Base-by-base conservation (phyloP, 176 grass and related monocot species). In the Oryza australiensis region DNA sequence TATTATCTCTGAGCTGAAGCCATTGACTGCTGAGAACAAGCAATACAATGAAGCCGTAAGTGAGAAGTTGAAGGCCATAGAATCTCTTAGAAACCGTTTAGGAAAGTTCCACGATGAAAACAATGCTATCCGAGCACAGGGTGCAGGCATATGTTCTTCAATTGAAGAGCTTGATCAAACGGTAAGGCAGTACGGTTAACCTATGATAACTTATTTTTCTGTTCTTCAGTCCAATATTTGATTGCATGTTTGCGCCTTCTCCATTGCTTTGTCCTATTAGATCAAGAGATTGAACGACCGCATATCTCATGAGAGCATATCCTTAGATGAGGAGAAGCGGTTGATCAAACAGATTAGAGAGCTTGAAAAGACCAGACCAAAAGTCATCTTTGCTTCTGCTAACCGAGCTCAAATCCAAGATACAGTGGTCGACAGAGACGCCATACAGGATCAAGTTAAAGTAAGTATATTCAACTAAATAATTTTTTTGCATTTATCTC, bases 291-390 rank as follows among this genome's bases (percentile, higher is more conserved):
- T 99, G 80, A 86, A 94, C 8, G 87, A 99, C 76, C 91, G 87
- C 18, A 93, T 99, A 27, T 73, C 83, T 83, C 96, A 99, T 78
- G 96, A 99, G 73, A 99, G 90, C 79, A 94, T 93, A 70, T n/a
- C 90, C 28, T 87, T 99, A 55, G 74, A 79, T 66, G 93, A 99
- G 83, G 96, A 99, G 80, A 99, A 99, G 77, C 91, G 83, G 26
- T 70, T 95, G 73, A 53, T 99, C 65, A 99, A 86, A 80, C 93
- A 99, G 68, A 99, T 99, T 45, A 94, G 88, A 77, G 85, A 90
- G 35, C 96, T 99, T 83, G 91, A 99, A 88, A 88, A 86, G 87
- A 95, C 93, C 51, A 91, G 96, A 63, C 82, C 87, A 5, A 90
- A 93, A 76, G 96, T 99, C n/a, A 82, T 88, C 66, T 87, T 83